A percentile compares a stretch with the other conserved stretches of the same genome.
phyloP scores from a whole-genome alignment of 2,329 filamentous ascomycete genomes.

The Aspergillus terreus region DNA sequence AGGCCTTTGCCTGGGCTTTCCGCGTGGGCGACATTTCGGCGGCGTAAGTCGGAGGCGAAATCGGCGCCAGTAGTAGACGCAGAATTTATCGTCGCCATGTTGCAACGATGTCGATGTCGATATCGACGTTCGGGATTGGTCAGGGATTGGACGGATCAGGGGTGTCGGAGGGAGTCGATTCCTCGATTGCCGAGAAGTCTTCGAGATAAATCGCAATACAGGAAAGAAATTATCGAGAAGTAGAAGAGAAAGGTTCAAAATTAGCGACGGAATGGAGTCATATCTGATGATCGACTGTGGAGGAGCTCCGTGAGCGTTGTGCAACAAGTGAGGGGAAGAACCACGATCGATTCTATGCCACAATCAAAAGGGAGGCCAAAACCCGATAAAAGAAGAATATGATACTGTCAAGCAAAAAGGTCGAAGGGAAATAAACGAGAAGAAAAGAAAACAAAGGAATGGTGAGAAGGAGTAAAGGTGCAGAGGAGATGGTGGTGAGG shows the following conservation, averaged over 20 bases:
- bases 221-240: constrained; percentile 9
- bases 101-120: constrained; percentile 1
- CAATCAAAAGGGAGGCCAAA: background rate
- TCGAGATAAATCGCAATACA: constrained; percentile 10
- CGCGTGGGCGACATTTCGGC: constrained; percentile 38
- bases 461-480: background rate
- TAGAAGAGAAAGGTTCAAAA: constrained; percentile 4
- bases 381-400: background rate
- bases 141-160: background rate
- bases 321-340: constrained; percentile 1
- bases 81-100: constrained; percentile 30
- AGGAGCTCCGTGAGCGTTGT: constrained; percentile 5
- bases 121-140: no score
- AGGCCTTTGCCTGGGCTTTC: constrained; percentile 23
- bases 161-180: background rate
- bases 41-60: constrained; percentile 34
- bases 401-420: constrained; percentile 10
- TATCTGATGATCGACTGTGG: constrained; percentile 10
- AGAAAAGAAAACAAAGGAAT: background rate
- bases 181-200: constrained; percentile 7
- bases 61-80: constrained; percentile 35
- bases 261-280: constrained; percentile 9
- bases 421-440: constrained; percentile 2
- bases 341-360: background rate
- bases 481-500: background rate